Base-by-base conservation (phyloP, 2,329 filamentous ascomycete species). In the Aurifilum marmelostoma region DNA sequence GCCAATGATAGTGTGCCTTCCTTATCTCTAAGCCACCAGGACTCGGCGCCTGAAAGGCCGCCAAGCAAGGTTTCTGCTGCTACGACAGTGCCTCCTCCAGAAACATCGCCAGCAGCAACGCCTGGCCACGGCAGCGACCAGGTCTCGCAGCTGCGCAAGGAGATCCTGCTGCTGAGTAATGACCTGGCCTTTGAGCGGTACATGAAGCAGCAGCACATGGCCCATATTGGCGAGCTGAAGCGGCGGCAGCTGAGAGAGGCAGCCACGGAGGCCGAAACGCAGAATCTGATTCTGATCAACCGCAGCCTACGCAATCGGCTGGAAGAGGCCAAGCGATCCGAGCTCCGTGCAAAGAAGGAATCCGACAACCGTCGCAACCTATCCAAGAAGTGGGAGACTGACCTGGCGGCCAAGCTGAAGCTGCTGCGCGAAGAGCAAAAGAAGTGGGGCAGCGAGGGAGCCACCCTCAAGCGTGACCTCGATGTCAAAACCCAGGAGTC, bases 151-250 rank as follows among this genome's bases (percentile, higher is more conserved):
- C 80, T 96, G 3, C 89, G 93, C 73, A 87, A 91, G 56, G 90
- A 94, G 74, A 87, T 93, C n/a, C 86, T 93, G 66, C 81, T 94
- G 2, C 79, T 96, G 14, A 89, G 91, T 59, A 96, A 94, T 71
- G 92, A 96, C 74, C 83, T 96, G 58, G 92, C 91, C 72, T 96
- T 95, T 75, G 93, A 96, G 77, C 86, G 91, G 34, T 95, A 93
- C 78, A 85, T 95, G 74, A 95, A 94, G 76, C 88, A 93, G 72
- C 92, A 96, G 75, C 92, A 95, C 77, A 87, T 94, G 73, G 87
- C 90, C 1, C 92, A 95, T 69, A 94, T 96, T 75, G 92, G 92
- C 0, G 91, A 93, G 75, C 80, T 96, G 56, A 90, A 92, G 73
- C 85, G 91, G 18, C 89, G 89, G 71, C 90, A 93, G 69, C 88